These are phyloP conservation scores for Fagopyrum tataricum DNA, from an alignment of 148 eudicot species.

Conservation along the genomic window DNA sequence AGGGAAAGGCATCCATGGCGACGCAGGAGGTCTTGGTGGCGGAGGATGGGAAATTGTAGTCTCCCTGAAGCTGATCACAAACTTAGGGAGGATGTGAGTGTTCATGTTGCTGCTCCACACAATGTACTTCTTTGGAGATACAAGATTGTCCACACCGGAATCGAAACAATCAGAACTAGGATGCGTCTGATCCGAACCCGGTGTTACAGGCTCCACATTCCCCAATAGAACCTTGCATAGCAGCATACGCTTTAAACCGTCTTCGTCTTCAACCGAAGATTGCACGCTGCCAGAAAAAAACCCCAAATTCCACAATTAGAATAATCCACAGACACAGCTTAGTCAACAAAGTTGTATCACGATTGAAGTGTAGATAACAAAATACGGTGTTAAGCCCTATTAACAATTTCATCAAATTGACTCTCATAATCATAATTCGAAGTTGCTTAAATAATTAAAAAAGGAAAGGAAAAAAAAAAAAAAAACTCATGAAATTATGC, in stretches of 20 bases:
- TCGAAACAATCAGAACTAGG: constrained; percentile 43
- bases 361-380: not conserved
- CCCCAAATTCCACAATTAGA: constrained; percentile 1
- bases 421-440: not conserved
- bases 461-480: too few species aligned
- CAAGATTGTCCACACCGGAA: constrained; percentile 31
- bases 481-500: too few species aligned
- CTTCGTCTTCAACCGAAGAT: constrained; percentile 24
- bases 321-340: not conserved
- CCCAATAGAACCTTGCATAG: constrained; percentile 48
- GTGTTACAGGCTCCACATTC: constrained; percentile 21
- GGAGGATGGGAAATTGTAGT: not conserved
- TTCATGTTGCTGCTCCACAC: constrained; percentile 46
- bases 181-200: constrained; percentile 30
- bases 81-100: constrained; percentile 42
- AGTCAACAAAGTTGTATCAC: not conserved
- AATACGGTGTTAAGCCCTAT: not conserved
- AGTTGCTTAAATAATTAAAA: too few species aligned
- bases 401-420: not conserved
- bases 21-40: not conserved
- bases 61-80: constrained; percentile 31
- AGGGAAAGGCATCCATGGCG: constrained; percentile 1
- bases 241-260: constrained; percentile 36
- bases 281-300: constrained; percentile 26
- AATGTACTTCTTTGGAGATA: constrained; percentile 30